These are phyloP conservation scores for Nymphaea colorata DNA, from an alignment of 164 flowering plant species.

Conservation along the genomic window DNA sequence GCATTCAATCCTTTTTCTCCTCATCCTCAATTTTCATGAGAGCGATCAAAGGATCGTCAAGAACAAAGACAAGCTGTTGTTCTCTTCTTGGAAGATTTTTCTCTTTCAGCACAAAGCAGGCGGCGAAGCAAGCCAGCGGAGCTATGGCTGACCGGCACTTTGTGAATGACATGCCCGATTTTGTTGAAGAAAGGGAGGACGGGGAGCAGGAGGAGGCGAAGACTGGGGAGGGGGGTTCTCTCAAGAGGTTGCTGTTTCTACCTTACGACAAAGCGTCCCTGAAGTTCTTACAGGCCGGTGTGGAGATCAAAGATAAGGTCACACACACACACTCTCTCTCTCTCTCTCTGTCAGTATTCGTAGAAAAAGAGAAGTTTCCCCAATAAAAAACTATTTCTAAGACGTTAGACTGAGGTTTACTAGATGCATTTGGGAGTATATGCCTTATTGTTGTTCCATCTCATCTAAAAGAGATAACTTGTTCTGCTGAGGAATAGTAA, in stretches of 20 bases:
- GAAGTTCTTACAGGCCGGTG: conserved; percentile 29
- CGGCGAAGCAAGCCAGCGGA: neutral
- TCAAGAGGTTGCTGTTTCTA: conserved; percentile 37
- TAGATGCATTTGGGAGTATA: neutral
- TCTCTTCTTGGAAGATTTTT: too few relatives aligned
- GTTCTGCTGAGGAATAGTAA: too few relatives aligned
- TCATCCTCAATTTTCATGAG: neutral
- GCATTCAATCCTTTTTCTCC: too few relatives aligned
- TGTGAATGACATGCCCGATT: conserved; percentile 48
- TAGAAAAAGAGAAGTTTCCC: neutral
- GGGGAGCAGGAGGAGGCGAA: neutral
- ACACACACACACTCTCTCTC: too few relatives aligned
- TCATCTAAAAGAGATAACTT: too few relatives aligned
- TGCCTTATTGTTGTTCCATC: neutral
- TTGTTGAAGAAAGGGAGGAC: conserved; percentile 15
- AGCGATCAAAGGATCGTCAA: neutral
- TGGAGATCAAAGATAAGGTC: conserved; percentile 51
- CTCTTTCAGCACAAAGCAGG: neutral
- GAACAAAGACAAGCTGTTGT: neutral
- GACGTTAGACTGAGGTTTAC: too few relatives aligned
- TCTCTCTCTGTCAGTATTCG: neutral
- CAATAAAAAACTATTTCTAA: too few relatives aligned
- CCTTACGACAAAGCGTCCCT: conserved; percentile 32
- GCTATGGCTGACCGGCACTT: conserved; percentile 67
- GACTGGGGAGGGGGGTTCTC: conserved; percentile 18